Evolutionary conservation across 352 stramenopile genomes (phyloP), one percentile per base, ranked within the genome.

Genomic region (Phytophthora podocarpi): DNA sequence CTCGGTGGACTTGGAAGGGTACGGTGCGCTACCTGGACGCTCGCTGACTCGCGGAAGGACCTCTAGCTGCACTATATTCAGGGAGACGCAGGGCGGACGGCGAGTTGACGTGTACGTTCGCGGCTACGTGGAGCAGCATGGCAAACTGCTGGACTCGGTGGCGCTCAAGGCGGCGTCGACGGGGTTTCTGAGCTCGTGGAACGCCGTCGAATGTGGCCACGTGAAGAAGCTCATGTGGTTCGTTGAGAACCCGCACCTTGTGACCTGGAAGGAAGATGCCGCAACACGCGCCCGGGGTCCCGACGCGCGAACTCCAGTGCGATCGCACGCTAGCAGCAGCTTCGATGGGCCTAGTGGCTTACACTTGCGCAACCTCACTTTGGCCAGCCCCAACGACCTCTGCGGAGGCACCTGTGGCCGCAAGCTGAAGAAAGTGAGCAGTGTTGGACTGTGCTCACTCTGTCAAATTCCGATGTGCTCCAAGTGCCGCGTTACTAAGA

Each of bases 211-310:
- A 45, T 79, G 65, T 37, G 69, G 60, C 13, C 63, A 80, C 26
- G 47, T 74, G 23, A 81, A 81, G 42, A 85, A 85, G 48, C 64
- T 82, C 39, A 72, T 78, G 70, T 86, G 72, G 74, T 67, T 77
- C 27, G 30, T 60, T 15, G 51, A 72, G 13, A 72, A 77, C 40
- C 68, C 65, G 20, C 65, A 76, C 10, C 39, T 60, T 9, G 65
- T 70, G 26, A 36, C 20, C 39, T 72, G 64, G 64, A 69, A 53
- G 16, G 52, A 64, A 2, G 58, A 64, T 5, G 64, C 50, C n/a
- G 46, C 37, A 41, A 58, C 46, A 12, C 50, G 58, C 13, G 64
- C 46, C 21, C 50, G 51, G 8, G 43, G 51, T 8, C 40, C 56
- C 10, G 45, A 46, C 15, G 35, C 37, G 8, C 36, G 40, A 30